Base-by-base conservation (phyloP, 148 eudicot genomes). In the Diospyros lotus region DNA sequence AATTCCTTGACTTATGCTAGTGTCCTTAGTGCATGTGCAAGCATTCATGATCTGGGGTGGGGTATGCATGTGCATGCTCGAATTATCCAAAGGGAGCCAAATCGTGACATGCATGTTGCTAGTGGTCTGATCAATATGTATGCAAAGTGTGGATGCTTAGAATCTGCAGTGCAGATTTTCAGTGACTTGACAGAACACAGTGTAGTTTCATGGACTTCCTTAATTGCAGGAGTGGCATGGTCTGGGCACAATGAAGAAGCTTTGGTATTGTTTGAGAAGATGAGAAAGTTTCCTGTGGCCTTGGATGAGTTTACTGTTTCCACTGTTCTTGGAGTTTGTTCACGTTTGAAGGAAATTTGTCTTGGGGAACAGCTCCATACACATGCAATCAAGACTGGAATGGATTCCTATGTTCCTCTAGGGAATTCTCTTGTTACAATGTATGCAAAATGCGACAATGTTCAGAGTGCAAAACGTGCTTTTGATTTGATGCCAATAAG, bases 1-100 rank as follows among this genome's bases (percentile, higher is more conserved):
- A 79, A 81, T 76, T 81, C 87, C 60, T 70, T 60, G 84, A 84
- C 84, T 52, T 81, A 84, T 74, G 81, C 84, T 48, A 76, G 87
- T 64, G 81, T 72, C 62, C 75, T 84, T 4, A 77, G 87, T 71
- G 79, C 84, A n/a, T 81, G 82, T 45, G 44, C 84, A 1, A 70
- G 71, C 38, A 71, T 81, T 55, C 58, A 28, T 66, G 75, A 84
- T 73, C 43, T 70, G 41, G 51, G 48, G 18, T 84, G 87, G 84
- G 87, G 87, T 66, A 18, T 68, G 1, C 87, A 84, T 74, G 73
- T 84, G 76, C 87, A 84, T 73, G 84, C 80, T 14, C 76, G 84
- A 72, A 84, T 84, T 71, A 48, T 84, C 8, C 76, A 76, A 66
- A 63, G 76, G 65, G 79, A 81, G 66, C 62, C 72, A 2, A 11